Base-by-base conservation (phyloP, 225 moss, liverwort and hornwort genomes). In the Asterella californica region DNA sequence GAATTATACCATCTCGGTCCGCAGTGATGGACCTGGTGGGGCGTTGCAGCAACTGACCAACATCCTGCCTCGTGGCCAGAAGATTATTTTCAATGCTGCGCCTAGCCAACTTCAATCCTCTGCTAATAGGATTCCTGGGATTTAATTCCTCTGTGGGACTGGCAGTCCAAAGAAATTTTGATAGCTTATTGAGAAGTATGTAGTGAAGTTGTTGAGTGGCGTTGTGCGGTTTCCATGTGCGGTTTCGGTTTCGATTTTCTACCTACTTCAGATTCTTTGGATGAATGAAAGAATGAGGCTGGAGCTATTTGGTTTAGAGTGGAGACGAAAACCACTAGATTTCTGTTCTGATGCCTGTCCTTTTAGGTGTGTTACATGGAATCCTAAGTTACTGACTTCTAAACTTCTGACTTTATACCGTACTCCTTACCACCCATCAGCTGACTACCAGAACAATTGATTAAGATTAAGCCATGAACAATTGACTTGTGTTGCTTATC, bases 11-110 rank as follows among this genome's bases (percentile, higher is more conserved):
- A 86, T 86, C 77, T 84, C 92, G 14, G 70, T 88, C 11, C 75
- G 77, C 50, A 71, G 83, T 57, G 74, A 63, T 14, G 82, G 92
- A 95, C 71, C 82, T 99, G 85, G 95, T 99, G 97, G 81, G 81
- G 79, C 86, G 86, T 80, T 99, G 76, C 95, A 93, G 72, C 65
- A 75, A 76, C 84, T 82, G 48, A 99, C 95, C 38, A 90, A 99
- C 45, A 42, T 99, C 33, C 80, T 93, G 78, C 97, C 97, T 75
- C 93, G 97, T 46, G 89, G 91, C 71, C 97, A 99, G 93, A 99
- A 99, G 75, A 89, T 99, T 45, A 99, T 99, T 50, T 92, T 82
- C 69, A 95, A 95, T 92, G 97, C 95, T 96, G 30, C 27, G 32
- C 19, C 32, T 25, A 25, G 42, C 42, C 42, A 42, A 42, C 7